Conservation (phyloP, 2,329 filamentous ascomycete species). For the Tolypocladium endophyticum region DNA sequence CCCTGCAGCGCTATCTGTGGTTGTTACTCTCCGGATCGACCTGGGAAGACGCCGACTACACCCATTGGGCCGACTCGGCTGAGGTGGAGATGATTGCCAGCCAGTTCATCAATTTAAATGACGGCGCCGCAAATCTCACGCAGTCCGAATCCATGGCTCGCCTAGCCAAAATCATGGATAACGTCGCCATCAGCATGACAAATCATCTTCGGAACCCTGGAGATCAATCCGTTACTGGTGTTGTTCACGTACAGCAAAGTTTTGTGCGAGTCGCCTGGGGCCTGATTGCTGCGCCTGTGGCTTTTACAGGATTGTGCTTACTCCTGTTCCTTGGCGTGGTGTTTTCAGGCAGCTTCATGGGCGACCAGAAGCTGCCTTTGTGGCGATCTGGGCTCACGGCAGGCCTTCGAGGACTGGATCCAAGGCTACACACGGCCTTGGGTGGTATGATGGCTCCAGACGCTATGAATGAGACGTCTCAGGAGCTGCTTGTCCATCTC, state of each 20-base stretch:
- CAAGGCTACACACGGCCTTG: not conserved
- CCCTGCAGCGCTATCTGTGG: not conserved
- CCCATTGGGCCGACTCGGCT: too few relatives aligned
- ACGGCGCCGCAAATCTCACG: not conserved
- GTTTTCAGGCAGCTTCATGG: not conserved
- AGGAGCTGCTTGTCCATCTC: not conserved
- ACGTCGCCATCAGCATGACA: not conserved
- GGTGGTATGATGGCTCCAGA: not conserved
- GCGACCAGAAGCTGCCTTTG: not conserved
- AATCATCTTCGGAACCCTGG: not conserved
- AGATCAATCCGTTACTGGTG: not conserved
- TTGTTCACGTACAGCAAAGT: not conserved
- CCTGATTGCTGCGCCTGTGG: not conserved
- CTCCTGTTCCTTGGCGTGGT: not conserved
- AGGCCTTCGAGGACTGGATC: not conserved
- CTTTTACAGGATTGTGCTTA: not conserved
- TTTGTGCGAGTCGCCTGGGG: not conserved
- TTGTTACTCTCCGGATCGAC: not conserved
- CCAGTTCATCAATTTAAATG: not conserved
- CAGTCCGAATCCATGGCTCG: not conserved
- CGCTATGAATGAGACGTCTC: not conserved
- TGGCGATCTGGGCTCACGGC: not conserved
- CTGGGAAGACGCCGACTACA: not conserved
- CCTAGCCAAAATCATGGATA: not conserved
- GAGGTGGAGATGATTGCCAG: not conserved